Percentiles rank a stretch among this genome's conserved stretches.
phyloP scores from a whole-genome alignment of 2,329 filamentous ascomycete genomes.

The Berkeleyomyces rouxiae region DNA sequence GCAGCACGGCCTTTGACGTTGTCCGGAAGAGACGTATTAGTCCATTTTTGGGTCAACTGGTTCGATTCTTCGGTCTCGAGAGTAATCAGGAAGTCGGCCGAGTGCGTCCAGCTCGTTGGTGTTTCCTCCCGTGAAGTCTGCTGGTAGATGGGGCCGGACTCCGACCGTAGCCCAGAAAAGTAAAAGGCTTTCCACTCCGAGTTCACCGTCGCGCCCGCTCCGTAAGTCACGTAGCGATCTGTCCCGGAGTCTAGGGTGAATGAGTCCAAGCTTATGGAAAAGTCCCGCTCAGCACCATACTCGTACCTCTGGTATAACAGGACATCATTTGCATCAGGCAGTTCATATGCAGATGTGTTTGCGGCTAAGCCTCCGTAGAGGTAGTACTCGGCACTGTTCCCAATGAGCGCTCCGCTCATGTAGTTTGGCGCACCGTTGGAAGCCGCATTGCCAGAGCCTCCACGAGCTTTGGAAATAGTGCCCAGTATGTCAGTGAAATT shows the following conservation, averaged over 20 bases:
- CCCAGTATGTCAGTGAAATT: slow-evolving; percentile 36
- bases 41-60: slow-evolving; percentile 36
- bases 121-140: slow-evolving; percentile 17
- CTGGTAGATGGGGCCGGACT: slow-evolving; percentile 32
- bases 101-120: slow-evolving; percentile 17
- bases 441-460: slow-evolving; percentile 30
- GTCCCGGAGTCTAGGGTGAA: slow-evolving; percentile 29
- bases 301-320: slow-evolving; percentile 36
- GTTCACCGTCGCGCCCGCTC: slow-evolving; percentile 45
- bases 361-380: slow-evolving; percentile 43
- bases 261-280: slow-evolving; percentile 13
- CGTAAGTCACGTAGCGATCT: slow-evolving; percentile 47
- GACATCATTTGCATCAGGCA: slow-evolving; percentile 28
- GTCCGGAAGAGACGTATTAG: slow-evolving; percentile 35
- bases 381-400: slow-evolving; percentile 45
- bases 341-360: slow-evolving; percentile 21
- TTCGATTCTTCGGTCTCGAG: slow-evolving; percentile 37
- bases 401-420: slow-evolving; percentile 46
- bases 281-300: slow-evolving; percentile 25
- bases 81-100: slow-evolving; percentile 39
- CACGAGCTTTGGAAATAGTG: slow-evolving; percentile 29
- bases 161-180: slow-evolving; percentile 45
- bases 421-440: slow-evolving; percentile 40
- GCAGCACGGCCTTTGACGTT: slow-evolving; percentile 39
- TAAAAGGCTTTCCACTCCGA: slow-evolving; percentile 59